Evolutionary conservation across 2,329 filamentous ascomycete genomes (phyloP).

Genomic region (Cladophialophora bantiana): DNA sequence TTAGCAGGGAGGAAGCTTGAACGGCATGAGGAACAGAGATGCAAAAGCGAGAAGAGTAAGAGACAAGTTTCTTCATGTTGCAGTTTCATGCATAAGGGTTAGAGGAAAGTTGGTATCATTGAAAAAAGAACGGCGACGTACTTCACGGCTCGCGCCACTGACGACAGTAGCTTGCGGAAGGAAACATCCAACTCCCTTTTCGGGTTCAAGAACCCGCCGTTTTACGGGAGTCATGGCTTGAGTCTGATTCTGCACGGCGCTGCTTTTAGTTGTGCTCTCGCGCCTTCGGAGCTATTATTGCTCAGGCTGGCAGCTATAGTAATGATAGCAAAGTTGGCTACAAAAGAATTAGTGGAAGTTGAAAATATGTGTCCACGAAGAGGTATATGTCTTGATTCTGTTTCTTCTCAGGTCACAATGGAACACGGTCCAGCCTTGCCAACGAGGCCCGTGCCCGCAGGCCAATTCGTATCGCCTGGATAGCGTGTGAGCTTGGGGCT

Average conservation of each 20-base stretch:
- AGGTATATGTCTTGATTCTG: too few relatives aligned
- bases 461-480: too few relatives aligned
- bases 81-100: background rate
- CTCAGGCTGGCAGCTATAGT: too few relatives aligned
- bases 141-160: background rate
- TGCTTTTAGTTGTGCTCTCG: too few relatives aligned
- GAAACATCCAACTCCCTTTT: background rate
- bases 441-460: too few relatives aligned
- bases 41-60: background rate
- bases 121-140: background rate
- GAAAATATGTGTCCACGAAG: too few relatives aligned
- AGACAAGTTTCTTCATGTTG: background rate
- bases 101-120: background rate
- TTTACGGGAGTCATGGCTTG: background rate
- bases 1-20: background rate
- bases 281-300: too few relatives aligned
- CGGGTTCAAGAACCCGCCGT: background rate
- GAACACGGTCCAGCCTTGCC: too few relatives aligned
- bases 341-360: too few relatives aligned
- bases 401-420: too few relatives aligned
- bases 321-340: too few relatives aligned
- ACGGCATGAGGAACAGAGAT: background rate
- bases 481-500: background rate
- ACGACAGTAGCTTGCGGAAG: background rate
- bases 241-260: background rate